phyloP scores from a whole-genome alignment of 768 basidiomycete species.

The Melanogaster broomeanus region DNA sequence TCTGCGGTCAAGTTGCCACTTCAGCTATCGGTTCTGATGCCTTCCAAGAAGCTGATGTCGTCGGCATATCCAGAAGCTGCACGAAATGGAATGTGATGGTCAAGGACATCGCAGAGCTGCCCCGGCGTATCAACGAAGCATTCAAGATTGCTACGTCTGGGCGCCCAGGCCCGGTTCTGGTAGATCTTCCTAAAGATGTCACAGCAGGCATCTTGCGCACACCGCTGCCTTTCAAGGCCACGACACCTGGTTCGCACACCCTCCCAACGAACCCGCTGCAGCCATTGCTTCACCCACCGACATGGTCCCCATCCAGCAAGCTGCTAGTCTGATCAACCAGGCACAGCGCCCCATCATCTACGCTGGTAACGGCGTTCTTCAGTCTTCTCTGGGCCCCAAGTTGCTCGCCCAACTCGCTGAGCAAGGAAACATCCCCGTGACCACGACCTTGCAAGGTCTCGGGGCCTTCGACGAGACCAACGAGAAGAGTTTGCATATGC shows the following conservation, averaged over 20 bases:
- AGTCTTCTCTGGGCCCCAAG: constrained; percentile 77
- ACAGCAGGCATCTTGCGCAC: constrained; percentile 89
- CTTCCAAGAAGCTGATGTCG: constrained; percentile 97
- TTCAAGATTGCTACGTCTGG: constrained; percentile 99
- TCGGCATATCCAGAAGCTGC: constrained; percentile 95
- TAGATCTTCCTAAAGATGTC: constrained; percentile 98
- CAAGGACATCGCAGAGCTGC: constrained; percentile 93
- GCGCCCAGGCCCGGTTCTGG: constrained; percentile 95
- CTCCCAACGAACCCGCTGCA: constrained; percentile 76
- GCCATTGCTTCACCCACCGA: constrained; percentile 58
- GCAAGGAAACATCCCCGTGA: constrained; percentile 93
- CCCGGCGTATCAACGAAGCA: constrained; percentile 95
- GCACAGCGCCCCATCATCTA: constrained; percentile 92
- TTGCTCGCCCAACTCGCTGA: constrained; percentile 78
- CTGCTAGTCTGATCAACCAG: constrained; percentile 89
- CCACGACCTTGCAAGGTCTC: constrained; percentile 94
- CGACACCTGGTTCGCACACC: constrained; percentile 79
- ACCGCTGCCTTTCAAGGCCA: constrained; percentile 82
- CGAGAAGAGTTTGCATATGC: constrained; percentile 89
- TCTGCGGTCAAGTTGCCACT: constrained; percentile 97
- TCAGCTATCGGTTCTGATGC: constrained; percentile 99
- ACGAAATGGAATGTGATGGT: constrained; percentile 99
- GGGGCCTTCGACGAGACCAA: constrained; percentile 94
- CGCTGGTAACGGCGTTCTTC: constrained; percentile 88
- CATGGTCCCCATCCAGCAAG: constrained; percentile 68